These are phyloP conservation scores for Paraconiothyrium brasiliense DNA, from an alignment of 2,329 filamentous ascomycete species.

Conservation along the genomic window DNA sequence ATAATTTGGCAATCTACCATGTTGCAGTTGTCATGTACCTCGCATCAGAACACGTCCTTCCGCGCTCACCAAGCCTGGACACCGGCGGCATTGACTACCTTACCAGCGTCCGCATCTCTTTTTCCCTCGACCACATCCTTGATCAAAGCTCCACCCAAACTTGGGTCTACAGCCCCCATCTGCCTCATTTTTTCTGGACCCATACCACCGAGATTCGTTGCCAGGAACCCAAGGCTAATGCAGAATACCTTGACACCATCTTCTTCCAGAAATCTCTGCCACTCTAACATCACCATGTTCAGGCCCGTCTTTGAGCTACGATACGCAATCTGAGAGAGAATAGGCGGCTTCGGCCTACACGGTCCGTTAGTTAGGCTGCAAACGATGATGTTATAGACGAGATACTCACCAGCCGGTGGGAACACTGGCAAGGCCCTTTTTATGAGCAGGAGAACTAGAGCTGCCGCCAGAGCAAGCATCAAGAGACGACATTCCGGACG, in stretches of 20 bases:
- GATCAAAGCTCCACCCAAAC: slow-evolving; percentile 49
- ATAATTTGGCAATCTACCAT: too few species aligned
- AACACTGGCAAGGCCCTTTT: slow-evolving; percentile 33
- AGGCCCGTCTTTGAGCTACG: slow-evolving; percentile 56
- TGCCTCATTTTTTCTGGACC: slow-evolving; percentile 44
- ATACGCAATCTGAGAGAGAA: slow-evolving; percentile 43
- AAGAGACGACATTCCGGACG: slow-evolving; percentile 53
- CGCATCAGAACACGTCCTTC: not conserved
- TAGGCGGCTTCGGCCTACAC: slow-evolving; percentile 22
- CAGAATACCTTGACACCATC: slow-evolving; percentile 58
- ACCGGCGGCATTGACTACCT: slow-evolving; percentile 37
- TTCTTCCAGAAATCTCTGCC: slow-evolving; percentile 56
- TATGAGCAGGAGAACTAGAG: slow-evolving; percentile 34
- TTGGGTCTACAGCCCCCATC: slow-evolving; percentile 51
- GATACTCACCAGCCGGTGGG: slow-evolving; percentile 9
- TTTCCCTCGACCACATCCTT: slow-evolving; percentile 52
- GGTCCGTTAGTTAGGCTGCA: not conserved
- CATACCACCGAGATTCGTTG: slow-evolving; percentile 53
- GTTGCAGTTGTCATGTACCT: too few species aligned
- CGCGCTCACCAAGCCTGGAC: slow-evolving; percentile 4
- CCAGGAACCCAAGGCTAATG: slow-evolving; percentile 58
- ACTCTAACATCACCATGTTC: slow-evolving; percentile 62
- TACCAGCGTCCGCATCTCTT: slow-evolving; percentile 51
- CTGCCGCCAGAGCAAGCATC: slow-evolving; percentile 36
- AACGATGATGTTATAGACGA: not conserved